phyloP scores from a whole-genome alignment of 2,329 filamentous ascomycete genomes.

The Pseudogymnoascus sp. region DNA sequence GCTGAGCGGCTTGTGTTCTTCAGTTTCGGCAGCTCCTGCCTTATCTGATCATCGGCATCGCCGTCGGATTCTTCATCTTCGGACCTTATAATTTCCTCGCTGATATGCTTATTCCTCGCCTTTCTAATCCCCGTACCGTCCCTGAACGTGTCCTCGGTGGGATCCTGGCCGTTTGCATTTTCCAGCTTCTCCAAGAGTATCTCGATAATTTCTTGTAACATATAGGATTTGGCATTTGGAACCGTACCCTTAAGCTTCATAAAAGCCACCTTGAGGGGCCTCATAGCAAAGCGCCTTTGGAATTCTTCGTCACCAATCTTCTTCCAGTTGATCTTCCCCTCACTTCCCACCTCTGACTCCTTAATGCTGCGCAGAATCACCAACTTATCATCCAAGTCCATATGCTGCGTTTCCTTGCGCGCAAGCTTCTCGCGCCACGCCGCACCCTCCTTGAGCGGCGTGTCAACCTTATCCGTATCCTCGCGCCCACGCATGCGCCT shows the following conservation, averaged over 20 bases:
- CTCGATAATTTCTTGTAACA: conserved; percentile 23
- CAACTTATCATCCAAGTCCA: conserved; percentile 40
- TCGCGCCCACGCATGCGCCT: conserved; percentile 37
- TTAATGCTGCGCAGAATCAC: conserved; percentile 38
- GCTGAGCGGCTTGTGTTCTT: not conserved
- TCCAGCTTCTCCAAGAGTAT: conserved; percentile 20
- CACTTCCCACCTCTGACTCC: conserved; percentile 33
- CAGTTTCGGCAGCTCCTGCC: conserved; percentile 9
- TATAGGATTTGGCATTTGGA: conserved; percentile 22
- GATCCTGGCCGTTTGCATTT: conserved; percentile 8
- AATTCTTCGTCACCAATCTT: conserved; percentile 36
- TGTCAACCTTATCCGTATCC: conserved; percentile 17
- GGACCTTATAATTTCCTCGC: not conserved
- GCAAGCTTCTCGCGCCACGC: conserved; percentile 38
- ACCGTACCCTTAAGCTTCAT: conserved; percentile 23
- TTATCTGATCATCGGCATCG: not conserved
- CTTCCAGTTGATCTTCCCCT: conserved; percentile 45
- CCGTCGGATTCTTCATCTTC: not conserved
- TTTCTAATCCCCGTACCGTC: not conserved
- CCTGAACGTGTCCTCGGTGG: conserved; percentile 1
- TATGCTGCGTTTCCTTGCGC: conserved; percentile 34
- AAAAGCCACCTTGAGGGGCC: conserved; percentile 25
- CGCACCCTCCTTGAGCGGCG: conserved; percentile 18
- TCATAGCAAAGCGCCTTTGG: conserved; percentile 31
- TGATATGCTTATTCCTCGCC: not conserved